Percentiles rank a stretch among this genome's conserved stretches.
Evolutionary conservation across 2,329 filamentous ascomycete genomes (phyloP).

Genomic region (Fusarium sambucinum): DNA sequence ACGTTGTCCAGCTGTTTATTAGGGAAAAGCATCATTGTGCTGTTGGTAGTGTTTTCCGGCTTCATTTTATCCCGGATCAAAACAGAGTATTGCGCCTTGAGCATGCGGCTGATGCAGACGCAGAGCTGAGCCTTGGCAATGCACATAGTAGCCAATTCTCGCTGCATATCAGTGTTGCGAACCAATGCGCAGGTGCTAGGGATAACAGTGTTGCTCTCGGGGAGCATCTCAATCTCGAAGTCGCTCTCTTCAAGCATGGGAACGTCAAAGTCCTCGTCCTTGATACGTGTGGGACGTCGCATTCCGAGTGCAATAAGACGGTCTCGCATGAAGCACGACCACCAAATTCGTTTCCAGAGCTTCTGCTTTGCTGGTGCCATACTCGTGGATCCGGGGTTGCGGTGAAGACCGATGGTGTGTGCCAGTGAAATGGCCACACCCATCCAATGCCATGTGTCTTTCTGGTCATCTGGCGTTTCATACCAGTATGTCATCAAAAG

Average conservation of each 20-base stretch:
- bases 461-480: constrained; percentile 95
- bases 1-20: constrained; percentile 88
- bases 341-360: constrained; percentile 97
- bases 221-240: constrained; percentile 80
- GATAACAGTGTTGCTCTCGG: constrained; percentile 76
- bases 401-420: constrained; percentile 92
- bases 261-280: constrained; percentile 93
- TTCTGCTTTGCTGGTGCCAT: constrained; percentile 81
- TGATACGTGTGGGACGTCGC: constrained; percentile 91
- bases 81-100: constrained; percentile 92
- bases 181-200: constrained; percentile 77
- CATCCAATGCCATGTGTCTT: constrained; percentile 99
- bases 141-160: constrained; percentile 86
- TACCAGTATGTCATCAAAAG: constrained; percentile 98
- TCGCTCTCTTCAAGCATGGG: constrained; percentile 88
- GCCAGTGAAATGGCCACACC: constrained; percentile 92
- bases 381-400: constrained; percentile 81
- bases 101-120: constrained; percentile 87
- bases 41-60: constrained; percentile 79
- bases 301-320: constrained; percentile 92
- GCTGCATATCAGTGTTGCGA: constrained; percentile 78
- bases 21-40: constrained; percentile 89
- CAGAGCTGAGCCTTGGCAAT: constrained; percentile 92
- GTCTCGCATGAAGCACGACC: constrained; percentile 97
- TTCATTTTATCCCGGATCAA: constrained; percentile 85